Evolutionary conservation across 768 basidiomycete species (phyloP).

Genomic region (Leccinum disarticulatum): DNA sequence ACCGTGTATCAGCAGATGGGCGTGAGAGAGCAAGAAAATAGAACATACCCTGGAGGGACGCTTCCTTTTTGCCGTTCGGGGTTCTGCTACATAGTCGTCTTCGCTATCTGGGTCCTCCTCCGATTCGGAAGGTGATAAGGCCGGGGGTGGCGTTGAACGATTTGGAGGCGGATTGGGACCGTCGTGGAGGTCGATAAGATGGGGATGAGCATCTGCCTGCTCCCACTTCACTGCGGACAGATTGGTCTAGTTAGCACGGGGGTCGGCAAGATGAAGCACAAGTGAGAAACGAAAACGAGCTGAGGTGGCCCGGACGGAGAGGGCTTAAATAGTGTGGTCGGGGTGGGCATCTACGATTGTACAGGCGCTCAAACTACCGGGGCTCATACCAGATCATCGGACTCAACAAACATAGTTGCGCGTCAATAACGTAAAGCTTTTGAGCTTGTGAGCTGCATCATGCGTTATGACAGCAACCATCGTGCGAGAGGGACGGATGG

Average conservation of each 20-base stretch:
- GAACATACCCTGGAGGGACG: constrained; percentile 46
- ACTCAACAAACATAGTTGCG: constrained; percentile 37
- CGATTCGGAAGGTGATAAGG: constrained; percentile 42
- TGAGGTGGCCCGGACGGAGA: neutral
- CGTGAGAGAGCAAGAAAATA: constrained; percentile 8
- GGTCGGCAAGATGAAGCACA: constrained; percentile 14
- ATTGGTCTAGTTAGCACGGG: constrained; percentile 30
- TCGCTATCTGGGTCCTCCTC: constrained; percentile 55
- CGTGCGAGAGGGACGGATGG: constrained; percentile 29
- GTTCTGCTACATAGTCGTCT: constrained; percentile 68
- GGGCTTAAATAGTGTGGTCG: constrained; percentile 17
- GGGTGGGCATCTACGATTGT: constrained; percentile 23
- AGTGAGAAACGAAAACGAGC: constrained; percentile 12
- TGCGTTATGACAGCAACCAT: constrained; percentile 35
- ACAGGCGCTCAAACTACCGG: constrained; percentile 32
- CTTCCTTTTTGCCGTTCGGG: constrained; percentile 34
- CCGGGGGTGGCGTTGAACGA: constrained; percentile 32
- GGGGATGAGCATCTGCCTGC: constrained; percentile 58
- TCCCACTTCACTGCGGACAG: constrained; percentile 69
- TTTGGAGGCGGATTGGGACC: constrained; percentile 17
- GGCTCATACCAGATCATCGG: constrained; percentile 36
- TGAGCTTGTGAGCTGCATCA: constrained; percentile 34
- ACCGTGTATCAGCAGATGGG: constrained; percentile 13
- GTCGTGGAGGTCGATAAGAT: constrained; percentile 29
- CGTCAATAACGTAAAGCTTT: constrained; percentile 36